Percentiles rank a stretch among this genome's conserved stretches.
phyloP scores from a whole-genome alignment of 805 yeast species.

The Candida manassasensis region DNA sequence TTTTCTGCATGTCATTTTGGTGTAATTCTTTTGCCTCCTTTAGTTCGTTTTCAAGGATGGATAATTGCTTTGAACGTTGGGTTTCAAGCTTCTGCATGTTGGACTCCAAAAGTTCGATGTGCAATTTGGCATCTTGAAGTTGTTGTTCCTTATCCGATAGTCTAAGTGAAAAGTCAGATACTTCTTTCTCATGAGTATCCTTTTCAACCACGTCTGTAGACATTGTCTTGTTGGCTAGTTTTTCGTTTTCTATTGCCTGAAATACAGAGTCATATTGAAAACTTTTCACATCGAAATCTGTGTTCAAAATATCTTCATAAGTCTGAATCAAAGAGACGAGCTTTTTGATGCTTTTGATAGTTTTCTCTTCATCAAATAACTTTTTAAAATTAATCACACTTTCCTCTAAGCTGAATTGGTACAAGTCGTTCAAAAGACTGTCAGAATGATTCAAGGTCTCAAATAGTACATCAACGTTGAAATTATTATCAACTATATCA shows the following conservation, averaged over 20 bases:
- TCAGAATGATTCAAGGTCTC: not conserved
- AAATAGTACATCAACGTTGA: not conserved
- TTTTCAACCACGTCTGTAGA: not conserved
- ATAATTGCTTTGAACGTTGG: slow-evolving; percentile 23
- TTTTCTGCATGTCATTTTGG: slow-evolving; percentile 13
- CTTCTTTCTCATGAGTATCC: not conserved
- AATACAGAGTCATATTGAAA: too few species aligned
- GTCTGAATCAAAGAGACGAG: not conserved
- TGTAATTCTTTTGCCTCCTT: slow-evolving; percentile 12
- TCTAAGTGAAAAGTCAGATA: too few species aligned
- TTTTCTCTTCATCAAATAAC: not conserved
- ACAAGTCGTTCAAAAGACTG: not conserved
- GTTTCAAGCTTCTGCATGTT: slow-evolving; percentile 32
- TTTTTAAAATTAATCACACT: not conserved
- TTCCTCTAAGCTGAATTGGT: not conserved
- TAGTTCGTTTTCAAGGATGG: slow-evolving; percentile 12
- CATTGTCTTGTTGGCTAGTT: not conserved
- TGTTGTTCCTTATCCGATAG: slow-evolving; percentile 18
- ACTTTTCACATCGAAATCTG: too few species aligned
- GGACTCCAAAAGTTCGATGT: slow-evolving; percentile 41
- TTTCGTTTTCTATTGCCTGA: not conserved
- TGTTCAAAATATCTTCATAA: too few species aligned
- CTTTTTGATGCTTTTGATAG: not conserved
- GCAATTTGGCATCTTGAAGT: slow-evolving; percentile 42
- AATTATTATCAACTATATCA: not conserved